These are phyloP conservation scores for Phytophthora pinifolia DNA, from an alignment of 352 stramenopile genomes.

Conservation along the genomic window DNA sequence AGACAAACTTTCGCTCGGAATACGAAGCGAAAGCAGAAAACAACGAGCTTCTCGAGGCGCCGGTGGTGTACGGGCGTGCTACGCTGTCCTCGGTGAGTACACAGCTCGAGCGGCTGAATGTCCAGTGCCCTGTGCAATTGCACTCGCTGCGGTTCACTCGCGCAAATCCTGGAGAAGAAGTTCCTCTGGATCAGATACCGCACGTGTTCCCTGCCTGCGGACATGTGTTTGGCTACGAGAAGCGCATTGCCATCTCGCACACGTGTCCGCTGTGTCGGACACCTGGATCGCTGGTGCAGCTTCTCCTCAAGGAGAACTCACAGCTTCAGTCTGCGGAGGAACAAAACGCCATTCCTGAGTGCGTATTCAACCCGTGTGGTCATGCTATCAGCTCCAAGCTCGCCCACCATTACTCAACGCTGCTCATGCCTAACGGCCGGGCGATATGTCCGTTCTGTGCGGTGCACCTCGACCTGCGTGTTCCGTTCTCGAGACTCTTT, in stretches of 20 bases:
- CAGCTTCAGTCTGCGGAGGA: conserved; percentile 63
- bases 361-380: conserved; percentile 82
- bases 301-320: conserved; percentile 77
- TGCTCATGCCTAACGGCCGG: conserved; percentile 76
- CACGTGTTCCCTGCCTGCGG: conserved; percentile 78
- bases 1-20: conserved; percentile 38
- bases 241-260: conserved; percentile 57
- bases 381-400: conserved; percentile 72
- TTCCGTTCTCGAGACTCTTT: conserved; percentile 73
- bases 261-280: conserved; percentile 71
- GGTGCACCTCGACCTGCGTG: conserved; percentile 60
- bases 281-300: conserved; percentile 60
- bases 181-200: conserved; percentile 56
- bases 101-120: conserved; percentile 68
- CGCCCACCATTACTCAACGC: conserved; percentile 52
- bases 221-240: conserved; percentile 81
- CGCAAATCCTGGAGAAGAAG: conserved; percentile 35
- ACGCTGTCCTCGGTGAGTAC: conserved; percentile 51
- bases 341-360: conserved; percentile 65
- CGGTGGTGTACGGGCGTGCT: conserved; percentile 33
- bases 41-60: conserved; percentile 26
- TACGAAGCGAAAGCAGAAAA: conserved; percentile 28
- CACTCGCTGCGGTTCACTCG: conserved; percentile 62
- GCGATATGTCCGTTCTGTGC: conserved; percentile 83
- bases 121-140: conserved; percentile 81